Evolutionary conservation across 805 yeast genomes (phyloP).

Genomic region (Zygotorulaspora danielsina): DNA sequence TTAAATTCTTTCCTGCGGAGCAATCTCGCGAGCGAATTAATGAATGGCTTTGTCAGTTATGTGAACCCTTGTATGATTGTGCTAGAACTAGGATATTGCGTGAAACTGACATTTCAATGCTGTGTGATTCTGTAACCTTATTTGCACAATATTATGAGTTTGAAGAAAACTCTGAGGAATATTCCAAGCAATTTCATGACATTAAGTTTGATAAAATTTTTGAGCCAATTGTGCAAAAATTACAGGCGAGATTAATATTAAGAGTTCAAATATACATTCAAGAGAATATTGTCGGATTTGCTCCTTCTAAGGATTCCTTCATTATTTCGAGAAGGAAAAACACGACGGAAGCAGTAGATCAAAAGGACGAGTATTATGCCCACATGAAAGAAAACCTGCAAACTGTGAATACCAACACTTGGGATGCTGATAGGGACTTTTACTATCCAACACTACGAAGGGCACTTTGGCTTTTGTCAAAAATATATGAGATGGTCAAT

Average conservation of each 20-base stretch:
- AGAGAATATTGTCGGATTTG: conserved; percentile 59
- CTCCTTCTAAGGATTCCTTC: conserved; percentile 65
- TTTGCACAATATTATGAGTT: conserved; percentile 63
- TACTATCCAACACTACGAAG: conserved; percentile 70
- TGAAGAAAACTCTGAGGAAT: conserved; percentile 44
- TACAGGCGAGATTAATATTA: conserved; percentile 76
- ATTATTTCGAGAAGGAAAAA: conserved; percentile 47
- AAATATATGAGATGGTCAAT: conserved; percentile 74
- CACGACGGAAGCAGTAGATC: conserved; percentile 3
- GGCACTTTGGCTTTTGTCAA: conserved; percentile 65
- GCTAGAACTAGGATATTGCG: conserved; percentile 62
- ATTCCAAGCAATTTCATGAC: conserved; percentile 30
- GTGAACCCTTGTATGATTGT: conserved; percentile 75
- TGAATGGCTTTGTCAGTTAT: conserved; percentile 55
- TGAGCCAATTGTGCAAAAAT: conserved; percentile 67
- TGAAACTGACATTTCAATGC: conserved; percentile 59
- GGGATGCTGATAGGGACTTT: conserved; percentile 4
- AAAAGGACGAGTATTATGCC: not conserved
- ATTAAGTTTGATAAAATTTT: conserved; percentile 56
- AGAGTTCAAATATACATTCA: conserved; percentile 72
- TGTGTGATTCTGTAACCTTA: conserved; percentile 73
- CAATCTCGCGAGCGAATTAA: conserved; percentile 41
- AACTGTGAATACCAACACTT: not conserved
- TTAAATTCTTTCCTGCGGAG: conserved; percentile 44
- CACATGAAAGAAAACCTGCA: not conserved